These are phyloP conservation scores for Arthrobotrys megalospora DNA, from an alignment of 2,329 filamentous ascomycete genomes.

Conservation along the genomic window DNA sequence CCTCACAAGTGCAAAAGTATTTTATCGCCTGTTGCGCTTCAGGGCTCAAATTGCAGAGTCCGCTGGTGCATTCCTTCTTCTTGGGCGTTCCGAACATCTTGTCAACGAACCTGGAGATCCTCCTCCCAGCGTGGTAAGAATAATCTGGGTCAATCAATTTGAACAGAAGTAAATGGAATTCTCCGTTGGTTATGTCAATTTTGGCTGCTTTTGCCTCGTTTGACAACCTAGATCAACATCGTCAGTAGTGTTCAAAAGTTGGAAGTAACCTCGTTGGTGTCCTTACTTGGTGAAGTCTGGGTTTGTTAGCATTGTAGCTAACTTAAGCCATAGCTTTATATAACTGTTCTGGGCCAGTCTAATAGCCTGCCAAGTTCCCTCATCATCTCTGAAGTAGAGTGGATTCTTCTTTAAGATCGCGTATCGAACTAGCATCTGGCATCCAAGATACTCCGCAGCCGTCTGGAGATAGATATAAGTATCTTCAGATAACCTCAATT, in stretches of 20 bases:
- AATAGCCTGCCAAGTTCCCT: conserved; percentile 24
- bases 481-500: conserved; percentile 36
- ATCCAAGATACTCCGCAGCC: conserved; percentile 46
- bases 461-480: conserved; percentile 40
- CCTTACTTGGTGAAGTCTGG: conserved; percentile 40
- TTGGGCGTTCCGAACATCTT: conserved; percentile 37
- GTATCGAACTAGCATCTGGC: conserved; percentile 47
- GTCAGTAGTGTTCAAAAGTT: background rate
- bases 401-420: conserved; percentile 44
- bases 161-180: conserved; percentile 44
- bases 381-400: conserved; percentile 26
- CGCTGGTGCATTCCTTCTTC: conserved; percentile 42
- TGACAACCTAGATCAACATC: conserved; percentile 19
- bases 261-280: background rate
- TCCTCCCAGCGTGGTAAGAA: conserved; percentile 29
- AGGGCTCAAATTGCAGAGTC: conserved; percentile 47
- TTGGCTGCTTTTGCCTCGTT: conserved; percentile 46
- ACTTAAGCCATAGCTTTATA: conserved; percentile 30
- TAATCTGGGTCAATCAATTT: conserved; percentile 48
- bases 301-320: conserved; percentile 38
- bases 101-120: conserved; percentile 43
- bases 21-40: conserved; percentile 42
- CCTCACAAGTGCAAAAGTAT: conserved; percentile 41
- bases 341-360: conserved; percentile 16
- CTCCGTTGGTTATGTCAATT: conserved; percentile 41